phyloP scores from a whole-genome alignment of 1,284 basidiomycete genomes.

The Pisolithus thermaeus region DNA sequence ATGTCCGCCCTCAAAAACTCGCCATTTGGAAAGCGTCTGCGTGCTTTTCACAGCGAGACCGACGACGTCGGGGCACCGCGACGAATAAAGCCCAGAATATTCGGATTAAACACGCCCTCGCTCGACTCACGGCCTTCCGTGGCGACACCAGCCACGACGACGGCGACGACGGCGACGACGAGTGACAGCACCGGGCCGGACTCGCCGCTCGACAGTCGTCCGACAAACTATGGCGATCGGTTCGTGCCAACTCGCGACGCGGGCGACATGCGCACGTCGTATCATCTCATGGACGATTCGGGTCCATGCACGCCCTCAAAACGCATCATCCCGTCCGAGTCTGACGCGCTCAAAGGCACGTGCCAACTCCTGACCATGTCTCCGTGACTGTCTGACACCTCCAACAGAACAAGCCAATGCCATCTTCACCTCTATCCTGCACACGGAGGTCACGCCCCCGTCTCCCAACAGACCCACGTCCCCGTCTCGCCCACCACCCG shows the following conservation, averaged over 20 bases:
- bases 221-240: constrained; percentile 66
- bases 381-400: not conserved
- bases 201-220: constrained; percentile 40
- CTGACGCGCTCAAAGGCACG: constrained; percentile 69
- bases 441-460: constrained; percentile 69
- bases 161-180: constrained; percentile 26
- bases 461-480: constrained; percentile 55
- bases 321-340: constrained; percentile 71
- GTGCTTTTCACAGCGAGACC: constrained; percentile 54
- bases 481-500: constrained; percentile 45
- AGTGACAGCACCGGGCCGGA: constrained; percentile 53
- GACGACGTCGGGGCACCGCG: constrained; percentile 49
- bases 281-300: constrained; percentile 67
- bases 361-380: constrained; percentile 4
- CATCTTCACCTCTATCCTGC: constrained; percentile 67
- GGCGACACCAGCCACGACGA: constrained; percentile 28
- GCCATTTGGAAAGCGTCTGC: constrained; percentile 71
- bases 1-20: constrained; percentile 78
- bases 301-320: constrained; percentile 65
- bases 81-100: constrained; percentile 30
- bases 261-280: constrained; percentile 71
- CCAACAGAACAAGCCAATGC: constrained; percentile 70
- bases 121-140: constrained; percentile 55
- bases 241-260: constrained; percentile 69
- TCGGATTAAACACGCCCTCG: constrained; percentile 41